A percentile compares a stretch with the other conserved stretches of the same genome.
Conservation (phyloP, 345 rosid genomes). For the Pugionium cornutum region DNA sequence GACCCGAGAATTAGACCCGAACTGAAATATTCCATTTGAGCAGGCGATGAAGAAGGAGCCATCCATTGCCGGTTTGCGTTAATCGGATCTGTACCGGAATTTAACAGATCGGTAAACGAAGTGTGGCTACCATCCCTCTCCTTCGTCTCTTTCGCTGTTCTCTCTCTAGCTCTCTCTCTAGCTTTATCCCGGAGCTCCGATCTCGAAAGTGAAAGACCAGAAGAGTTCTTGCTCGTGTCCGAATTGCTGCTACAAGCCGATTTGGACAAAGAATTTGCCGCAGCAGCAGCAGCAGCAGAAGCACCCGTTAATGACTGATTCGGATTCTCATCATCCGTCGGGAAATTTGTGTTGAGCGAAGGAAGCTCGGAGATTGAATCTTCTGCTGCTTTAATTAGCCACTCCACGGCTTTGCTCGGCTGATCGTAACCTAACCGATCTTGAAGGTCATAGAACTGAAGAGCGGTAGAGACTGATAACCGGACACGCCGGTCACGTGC, state of each 20-base stretch:
- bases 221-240: conserved; percentile 88
- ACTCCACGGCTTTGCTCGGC: conserved; percentile 96
- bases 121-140: conserved; percentile 55
- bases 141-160: conserved; percentile 84
- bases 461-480: conserved; percentile 84
- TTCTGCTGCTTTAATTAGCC: conserved; percentile 88
- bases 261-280: conserved; percentile 55
- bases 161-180: conserved; percentile 76
- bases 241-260: conserved; percentile 95
- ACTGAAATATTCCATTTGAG: conserved; percentile 66
- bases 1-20: conserved; percentile 53
- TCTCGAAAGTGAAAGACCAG: conserved; percentile 67
- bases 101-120: conserved; percentile 85
- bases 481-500: conserved; percentile 84
- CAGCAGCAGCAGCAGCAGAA: not conserved
- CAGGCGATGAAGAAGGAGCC: conserved; percentile 35
- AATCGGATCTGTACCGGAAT: conserved; percentile 54
- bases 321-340: conserved; percentile 67
- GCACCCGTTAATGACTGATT: conserved; percentile 45
- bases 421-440: conserved; percentile 94
- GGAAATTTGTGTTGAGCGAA: conserved; percentile 58
- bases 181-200: conserved; percentile 73
- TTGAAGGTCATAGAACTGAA: conserved; percentile 91
- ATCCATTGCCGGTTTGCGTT: conserved; percentile 55
- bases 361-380: conserved; percentile 89